phyloP scores from a whole-genome alignment of 2,329 filamentous ascomycete species.

The Epichloe aotearoae region DNA sequence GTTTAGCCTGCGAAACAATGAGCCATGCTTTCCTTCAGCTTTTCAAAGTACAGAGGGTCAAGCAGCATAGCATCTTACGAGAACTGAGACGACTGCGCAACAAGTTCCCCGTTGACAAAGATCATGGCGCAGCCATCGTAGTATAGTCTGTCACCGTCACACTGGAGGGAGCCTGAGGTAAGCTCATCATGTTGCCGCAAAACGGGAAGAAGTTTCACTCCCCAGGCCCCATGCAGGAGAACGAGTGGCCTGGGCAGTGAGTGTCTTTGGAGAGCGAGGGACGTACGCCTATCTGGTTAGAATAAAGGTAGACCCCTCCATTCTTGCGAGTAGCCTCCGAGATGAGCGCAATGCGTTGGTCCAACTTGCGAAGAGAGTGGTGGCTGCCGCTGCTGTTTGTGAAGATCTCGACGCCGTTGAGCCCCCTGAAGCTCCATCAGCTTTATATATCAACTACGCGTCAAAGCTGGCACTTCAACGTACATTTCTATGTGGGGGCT shows the following conservation, averaged over 20 bases:
- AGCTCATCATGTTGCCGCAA: neutral
- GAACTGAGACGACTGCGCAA: constrained; percentile 52
- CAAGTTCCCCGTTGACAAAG: constrained; percentile 47
- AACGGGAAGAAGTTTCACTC: neutral
- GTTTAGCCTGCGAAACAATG: neutral
- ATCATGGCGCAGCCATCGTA: constrained; percentile 35
- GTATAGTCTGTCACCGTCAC: constrained; percentile 1
- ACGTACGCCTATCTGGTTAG: constrained; percentile 3
- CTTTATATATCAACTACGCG: neutral
- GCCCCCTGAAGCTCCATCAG: constrained; percentile 1
- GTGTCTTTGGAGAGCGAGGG: neutral
- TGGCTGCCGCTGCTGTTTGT: constrained; percentile 5
- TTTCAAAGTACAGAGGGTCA: neutral
- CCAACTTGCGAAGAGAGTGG: constrained; percentile 4
- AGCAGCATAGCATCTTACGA: constrained; percentile 33
- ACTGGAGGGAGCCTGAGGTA: neutral
- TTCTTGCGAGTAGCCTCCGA: constrained; percentile 4
- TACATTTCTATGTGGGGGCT: constrained; percentile 13
- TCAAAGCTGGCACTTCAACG: neutral
- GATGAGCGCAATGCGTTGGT: constrained; percentile 4
- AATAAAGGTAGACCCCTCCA: constrained; percentile 4
- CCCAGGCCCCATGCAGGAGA: neutral
- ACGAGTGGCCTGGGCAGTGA: neutral
- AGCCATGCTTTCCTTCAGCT: neutral
- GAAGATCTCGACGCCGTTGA: constrained; percentile 6